These are phyloP conservation scores for Neckera pumila DNA, from an alignment of 225 moss, liverwort and hornwort species.

Conservation along the genomic window DNA sequence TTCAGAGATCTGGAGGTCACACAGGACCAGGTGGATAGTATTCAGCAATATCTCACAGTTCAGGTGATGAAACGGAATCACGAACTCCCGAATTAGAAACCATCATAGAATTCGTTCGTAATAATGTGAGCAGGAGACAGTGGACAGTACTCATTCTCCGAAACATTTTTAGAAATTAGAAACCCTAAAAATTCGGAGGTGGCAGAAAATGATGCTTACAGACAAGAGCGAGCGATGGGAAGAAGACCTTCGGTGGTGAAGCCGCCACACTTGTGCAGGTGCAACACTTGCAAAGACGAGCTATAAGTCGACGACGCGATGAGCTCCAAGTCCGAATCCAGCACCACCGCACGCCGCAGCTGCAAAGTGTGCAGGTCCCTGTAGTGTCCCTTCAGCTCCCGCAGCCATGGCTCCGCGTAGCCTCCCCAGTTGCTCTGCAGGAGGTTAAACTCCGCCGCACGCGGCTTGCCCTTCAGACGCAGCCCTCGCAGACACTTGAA, in stretches of 20 bases:
- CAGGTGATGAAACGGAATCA: not conserved
- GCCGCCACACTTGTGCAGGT: slow-evolving; percentile 38
- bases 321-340: slow-evolving; percentile 14
- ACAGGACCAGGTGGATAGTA: not conserved
- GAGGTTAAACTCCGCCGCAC: slow-evolving; percentile 32
- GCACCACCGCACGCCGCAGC: slow-evolving; percentile 22
- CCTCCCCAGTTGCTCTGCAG: slow-evolving; percentile 33
- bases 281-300: slow-evolving; percentile 22
- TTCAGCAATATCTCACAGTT: not conserved
- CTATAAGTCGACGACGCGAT: slow-evolving; percentile 16
- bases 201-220: slow-evolving; percentile 9
- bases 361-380: slow-evolving; percentile 18
- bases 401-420: slow-evolving; percentile 35
- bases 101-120: not conserved
- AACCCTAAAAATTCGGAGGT: not conserved
- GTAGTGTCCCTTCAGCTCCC: slow-evolving; percentile 12
- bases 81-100: not conserved
- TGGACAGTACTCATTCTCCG: not conserved
- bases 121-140: not conserved
- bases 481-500: slow-evolving; percentile 39
- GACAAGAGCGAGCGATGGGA: slow-evolving; percentile 24
- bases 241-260: slow-evolving; percentile 35
- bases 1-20: slow-evolving; percentile 42
- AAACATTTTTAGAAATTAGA: not conserved
- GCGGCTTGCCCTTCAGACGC: slow-evolving; percentile 36